Base-by-base conservation (phyloP, 352 stramenopile species). In the Lagenidium giganteum region DNA sequence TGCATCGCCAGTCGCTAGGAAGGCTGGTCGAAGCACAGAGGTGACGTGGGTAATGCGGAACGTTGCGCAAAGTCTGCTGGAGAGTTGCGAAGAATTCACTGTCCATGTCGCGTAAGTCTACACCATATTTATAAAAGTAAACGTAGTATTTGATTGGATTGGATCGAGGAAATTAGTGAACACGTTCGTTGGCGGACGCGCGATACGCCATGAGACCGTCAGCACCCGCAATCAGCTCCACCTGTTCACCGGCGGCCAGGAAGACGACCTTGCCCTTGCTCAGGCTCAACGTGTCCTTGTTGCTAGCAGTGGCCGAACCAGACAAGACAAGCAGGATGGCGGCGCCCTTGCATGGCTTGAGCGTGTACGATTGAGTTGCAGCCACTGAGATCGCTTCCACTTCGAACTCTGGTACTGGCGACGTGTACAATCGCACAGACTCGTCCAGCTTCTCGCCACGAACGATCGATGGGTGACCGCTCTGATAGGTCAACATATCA, bases 401-500 rank as follows among this genome's bases (percentile, higher is more conserved):
- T 58, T 96, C 82, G 51, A 97, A 97, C 53, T 97, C 91, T 1
- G 81, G 83, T 22, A 93, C 87, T 3, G 91, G 91, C 1, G 91
- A 81, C 25, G 76, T 83, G 62, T 97, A 97, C 41, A 93, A 56
- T 21, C 92, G 81, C 41, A 83, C 63, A 26, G 72, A 51, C 6
- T 65, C 59, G 51, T 93, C 65, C 16, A 81, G 27, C 8, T 59
- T 59, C 42, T 82, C 74, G 8, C 65, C 64, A 11, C 62, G 61
- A 9, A 75, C 61, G 55, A 80, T 81, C 57, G 51, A 73, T 55
- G 58, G 70, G 60, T 22, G 62, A 50, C 35, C 73, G 55, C 52
- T 86, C 59, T 73, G 64, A 62, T 99, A 99, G 3, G 95, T 99
- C 17, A 99, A 83, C 94, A 99, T 99, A 12, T 87, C 77, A 35